Conservation (phyloP, 139 green algal genomes). For the Tetraselmis striata region DNA sequence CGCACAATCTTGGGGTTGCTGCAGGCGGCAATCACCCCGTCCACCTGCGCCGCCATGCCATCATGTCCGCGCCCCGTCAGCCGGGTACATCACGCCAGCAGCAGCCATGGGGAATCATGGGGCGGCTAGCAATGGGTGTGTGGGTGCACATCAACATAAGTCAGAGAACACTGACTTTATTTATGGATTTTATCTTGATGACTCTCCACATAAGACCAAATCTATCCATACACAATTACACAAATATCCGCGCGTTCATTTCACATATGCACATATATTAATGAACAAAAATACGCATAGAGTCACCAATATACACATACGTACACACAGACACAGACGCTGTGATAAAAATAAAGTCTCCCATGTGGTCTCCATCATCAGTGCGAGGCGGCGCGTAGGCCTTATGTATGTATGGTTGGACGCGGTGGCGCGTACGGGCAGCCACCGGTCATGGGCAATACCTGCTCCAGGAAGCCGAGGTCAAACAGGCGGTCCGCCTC, state of each 20-base stretch:
- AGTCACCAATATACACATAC: too few species aligned
- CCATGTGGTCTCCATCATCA: too few species aligned
- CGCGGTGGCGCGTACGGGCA: too few species aligned
- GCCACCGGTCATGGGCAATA: too few species aligned
- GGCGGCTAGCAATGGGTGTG: neutral
- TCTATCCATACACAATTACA: neutral
- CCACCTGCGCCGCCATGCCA: conserved; percentile 7
- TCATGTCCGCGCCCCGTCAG: neutral
- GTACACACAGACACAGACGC: conserved; percentile 14
- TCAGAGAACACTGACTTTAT: neutral
- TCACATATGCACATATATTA: neutral
- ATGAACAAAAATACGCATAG: neutral
- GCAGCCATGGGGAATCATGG: neutral
- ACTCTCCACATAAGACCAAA: too few species aligned
- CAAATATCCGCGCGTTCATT: neutral
- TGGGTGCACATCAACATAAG: neutral
- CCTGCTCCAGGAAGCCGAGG: conserved; percentile 79
- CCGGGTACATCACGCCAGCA: neutral
- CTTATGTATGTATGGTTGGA: too few species aligned
- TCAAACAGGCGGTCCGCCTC: conserved; percentile 97
- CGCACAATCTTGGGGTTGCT: conserved; percentile 35
- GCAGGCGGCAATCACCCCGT: conserved; percentile 74
- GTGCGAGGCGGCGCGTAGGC: too few species aligned
- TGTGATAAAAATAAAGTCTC: too few species aligned
- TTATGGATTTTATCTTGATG: too few species aligned